These are phyloP conservation scores for Aegilops sharonensis DNA, from an alignment of 176 grass and related monocot species.

Conservation along the genomic window DNA sequence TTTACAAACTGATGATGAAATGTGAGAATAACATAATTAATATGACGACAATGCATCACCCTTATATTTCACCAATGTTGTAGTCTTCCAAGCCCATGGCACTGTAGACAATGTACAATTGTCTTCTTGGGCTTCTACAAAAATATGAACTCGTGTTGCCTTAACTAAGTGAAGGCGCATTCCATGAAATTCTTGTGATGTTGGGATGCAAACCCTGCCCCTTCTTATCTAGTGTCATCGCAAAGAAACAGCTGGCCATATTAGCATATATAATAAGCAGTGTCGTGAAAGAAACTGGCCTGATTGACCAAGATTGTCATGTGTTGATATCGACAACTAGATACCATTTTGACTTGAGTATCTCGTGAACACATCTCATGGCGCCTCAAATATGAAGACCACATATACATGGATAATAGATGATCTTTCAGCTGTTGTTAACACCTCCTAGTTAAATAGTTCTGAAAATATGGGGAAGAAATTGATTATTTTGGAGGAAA, in stretches of 20 bases:
- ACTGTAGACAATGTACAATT: conserved; percentile 67
- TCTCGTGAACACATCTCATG: conserved; percentile 58
- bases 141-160: conserved; percentile 79
- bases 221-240: conserved; percentile 57
- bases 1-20: background rate
- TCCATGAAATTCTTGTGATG: conserved; percentile 56
- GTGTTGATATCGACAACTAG: conserved; percentile 60
- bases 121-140: conserved; percentile 67
- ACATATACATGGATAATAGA: conserved; percentile 62
- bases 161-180: conserved; percentile 85
- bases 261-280: conserved; percentile 77
- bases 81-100: conserved; percentile 97
- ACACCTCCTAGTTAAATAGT: conserved; percentile 24
- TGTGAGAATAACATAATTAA: conserved; percentile 70
- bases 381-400: conserved; percentile 64
- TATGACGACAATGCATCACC: conserved; percentile 75
- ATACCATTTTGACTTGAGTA: conserved; percentile 50
- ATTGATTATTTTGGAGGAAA: background rate
- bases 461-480: conserved; percentile 2
- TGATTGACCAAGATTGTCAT: conserved; percentile 64
- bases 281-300: conserved; percentile 75
- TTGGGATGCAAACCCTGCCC: conserved; percentile 39
- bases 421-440: conserved; percentile 76
- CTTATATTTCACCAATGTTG: conserved; percentile 70
- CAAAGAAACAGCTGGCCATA: conserved; percentile 72